Evolutionary conservation across 176 grass and related monocot species (phyloP).

Genomic region (Hyparrhenia diplandra): DNA sequence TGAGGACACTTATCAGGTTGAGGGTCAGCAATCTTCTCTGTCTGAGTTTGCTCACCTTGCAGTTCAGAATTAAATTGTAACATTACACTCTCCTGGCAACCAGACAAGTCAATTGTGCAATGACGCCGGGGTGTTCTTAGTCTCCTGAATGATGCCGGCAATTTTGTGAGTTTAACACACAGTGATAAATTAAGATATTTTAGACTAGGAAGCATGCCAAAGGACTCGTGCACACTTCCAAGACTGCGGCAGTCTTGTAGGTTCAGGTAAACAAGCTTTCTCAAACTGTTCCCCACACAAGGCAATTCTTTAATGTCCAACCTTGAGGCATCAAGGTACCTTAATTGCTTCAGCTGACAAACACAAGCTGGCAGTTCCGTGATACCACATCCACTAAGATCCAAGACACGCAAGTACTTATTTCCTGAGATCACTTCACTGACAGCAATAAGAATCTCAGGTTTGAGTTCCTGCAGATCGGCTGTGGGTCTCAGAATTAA

Average conservation of each 20-base stretch:
- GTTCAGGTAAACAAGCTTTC: neutral
- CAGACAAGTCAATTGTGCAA: neutral
- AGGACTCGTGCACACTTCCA: neutral
- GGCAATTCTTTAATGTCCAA: neutral
- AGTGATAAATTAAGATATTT: neutral
- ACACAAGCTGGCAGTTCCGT: neutral
- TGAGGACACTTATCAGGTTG: neutral
- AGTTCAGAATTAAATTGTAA: neutral
- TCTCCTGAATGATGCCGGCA: constrained; percentile 1
- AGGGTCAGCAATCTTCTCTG: neutral
- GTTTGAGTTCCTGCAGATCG: neutral
- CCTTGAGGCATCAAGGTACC: neutral
- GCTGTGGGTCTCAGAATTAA: neutral
- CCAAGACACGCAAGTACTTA: constrained; percentile 5
- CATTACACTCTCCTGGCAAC: neutral
- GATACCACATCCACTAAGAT: constrained; percentile 5
- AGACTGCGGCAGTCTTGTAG: neutral
- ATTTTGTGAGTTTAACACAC: neutral
- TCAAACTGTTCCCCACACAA: neutral
- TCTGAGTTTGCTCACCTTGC: neutral
- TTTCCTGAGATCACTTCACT: constrained; percentile 1
- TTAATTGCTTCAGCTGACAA: neutral
- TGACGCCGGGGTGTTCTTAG: neutral
- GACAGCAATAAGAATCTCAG: neutral
- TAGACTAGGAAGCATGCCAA: neutral